Evolutionary conservation across 2,329 filamentous ascomycete genomes (phyloP).

Genomic region (Sporothrix brunneoviolacea): DNA sequence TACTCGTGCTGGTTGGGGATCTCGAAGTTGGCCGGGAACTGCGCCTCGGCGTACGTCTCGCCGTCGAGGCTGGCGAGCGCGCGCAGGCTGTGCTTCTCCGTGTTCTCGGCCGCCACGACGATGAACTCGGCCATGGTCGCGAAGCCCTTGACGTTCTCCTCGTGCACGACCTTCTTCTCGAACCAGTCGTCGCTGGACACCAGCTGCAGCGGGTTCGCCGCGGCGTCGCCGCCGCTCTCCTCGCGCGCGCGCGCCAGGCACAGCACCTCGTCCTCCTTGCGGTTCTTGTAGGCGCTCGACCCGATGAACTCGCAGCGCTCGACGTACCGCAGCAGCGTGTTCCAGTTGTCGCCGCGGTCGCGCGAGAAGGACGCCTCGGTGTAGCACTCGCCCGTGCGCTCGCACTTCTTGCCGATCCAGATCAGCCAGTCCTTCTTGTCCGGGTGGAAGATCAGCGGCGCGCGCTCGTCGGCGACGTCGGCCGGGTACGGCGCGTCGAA

Average conservation of each 20-base stretch:
- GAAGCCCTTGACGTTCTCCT: conserved; percentile 72
- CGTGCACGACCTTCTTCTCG: conserved; percentile 51
- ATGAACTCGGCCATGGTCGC: conserved; percentile 97
- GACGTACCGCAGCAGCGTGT: conserved; percentile 65
- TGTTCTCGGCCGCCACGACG: conserved; percentile 70
- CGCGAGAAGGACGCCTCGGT: conserved; percentile 67
- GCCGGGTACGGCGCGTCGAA: conserved; percentile 63
- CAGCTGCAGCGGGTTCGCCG: conserved; percentile 58
- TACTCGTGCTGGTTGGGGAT: conserved; percentile 75
- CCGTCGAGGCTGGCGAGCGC: conserved; percentile 84
- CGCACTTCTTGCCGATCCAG: conserved; percentile 75
- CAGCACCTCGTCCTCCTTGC: conserved; percentile 49
- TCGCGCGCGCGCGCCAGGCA: conserved; percentile 59
- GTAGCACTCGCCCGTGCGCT: conserved; percentile 53
- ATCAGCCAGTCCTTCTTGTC: conserved; percentile 84
- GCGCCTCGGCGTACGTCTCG: conserved; percentile 68
- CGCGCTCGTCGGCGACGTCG: conserved; percentile 26
- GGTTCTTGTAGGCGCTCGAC: conserved; percentile 49
- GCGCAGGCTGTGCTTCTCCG: conserved; percentile 61
- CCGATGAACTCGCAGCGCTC: conserved; percentile 82
- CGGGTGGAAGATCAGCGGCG: conserved; percentile 71
- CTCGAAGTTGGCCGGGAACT: conserved; percentile 80
- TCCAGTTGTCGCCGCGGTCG: conserved; percentile 77
- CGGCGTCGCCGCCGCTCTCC: conserved; percentile 45
- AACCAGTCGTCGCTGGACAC: conserved; percentile 77